phyloP scores from a whole-genome alignment of 1,139 yeast species.

The Hemisphaericaspora xylofermentans region DNA sequence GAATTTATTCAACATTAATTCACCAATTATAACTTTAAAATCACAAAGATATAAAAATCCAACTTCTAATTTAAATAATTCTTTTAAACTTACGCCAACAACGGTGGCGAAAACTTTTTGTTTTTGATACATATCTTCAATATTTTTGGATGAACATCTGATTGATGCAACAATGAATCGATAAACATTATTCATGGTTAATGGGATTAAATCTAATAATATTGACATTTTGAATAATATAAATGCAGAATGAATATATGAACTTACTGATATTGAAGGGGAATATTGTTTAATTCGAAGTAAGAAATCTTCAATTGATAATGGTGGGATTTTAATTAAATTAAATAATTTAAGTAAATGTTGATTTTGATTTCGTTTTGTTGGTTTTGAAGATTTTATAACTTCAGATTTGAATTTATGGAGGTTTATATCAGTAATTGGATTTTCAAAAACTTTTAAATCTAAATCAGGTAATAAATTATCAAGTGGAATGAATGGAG shows the following conservation, averaged over 20 bases:
- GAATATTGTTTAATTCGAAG: conserved; percentile 43
- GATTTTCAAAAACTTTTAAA: conserved; percentile 16
- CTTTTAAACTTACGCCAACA: conserved; percentile 42
- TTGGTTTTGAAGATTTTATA: conserved; percentile 12
- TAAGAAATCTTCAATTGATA: conserved; percentile 38
- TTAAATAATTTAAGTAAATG: conserved; percentile 36
- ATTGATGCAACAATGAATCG: conserved; percentile 42
- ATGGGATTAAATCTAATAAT: conserved; percentile 31
- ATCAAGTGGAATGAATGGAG: conserved; percentile 28
- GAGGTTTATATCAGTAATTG: conserved; percentile 20
- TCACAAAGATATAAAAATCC: conserved; percentile 43
- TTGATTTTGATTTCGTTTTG: conserved; percentile 27
- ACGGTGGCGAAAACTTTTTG: conserved; percentile 46
- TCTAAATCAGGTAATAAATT: conserved; percentile 18
- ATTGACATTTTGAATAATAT: conserved; percentile 38
- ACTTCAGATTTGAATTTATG: conserved; percentile 23
- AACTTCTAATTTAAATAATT: conserved; percentile 40
- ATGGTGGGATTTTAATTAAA: conserved; percentile 35
- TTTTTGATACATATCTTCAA: conserved; percentile 47
- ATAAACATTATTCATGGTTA: conserved; percentile 37
- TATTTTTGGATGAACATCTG: conserved; percentile 44
- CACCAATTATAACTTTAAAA: conserved; percentile 41
- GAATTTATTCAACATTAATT: conserved; percentile 32
- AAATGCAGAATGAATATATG: conserved; percentile 43
- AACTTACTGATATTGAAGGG: conserved; percentile 39